Percentiles rank a stretch among this genome's conserved stretches.
Evolutionary conservation across 441 rosid species (phyloP).

Genomic region (Oxalis stricta): DNA sequence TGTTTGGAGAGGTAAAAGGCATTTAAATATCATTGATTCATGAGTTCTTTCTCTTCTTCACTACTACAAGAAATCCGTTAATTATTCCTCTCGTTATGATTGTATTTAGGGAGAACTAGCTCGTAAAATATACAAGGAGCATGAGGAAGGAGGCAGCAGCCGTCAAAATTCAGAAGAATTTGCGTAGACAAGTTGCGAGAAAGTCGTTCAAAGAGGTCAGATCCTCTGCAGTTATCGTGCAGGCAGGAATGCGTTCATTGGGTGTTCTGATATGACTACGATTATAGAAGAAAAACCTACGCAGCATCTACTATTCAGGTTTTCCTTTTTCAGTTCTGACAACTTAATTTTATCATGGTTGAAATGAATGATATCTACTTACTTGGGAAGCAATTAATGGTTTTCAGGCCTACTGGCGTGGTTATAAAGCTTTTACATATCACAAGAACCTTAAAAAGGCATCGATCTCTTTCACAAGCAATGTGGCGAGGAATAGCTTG

Average conservation of each 20-base stretch:
- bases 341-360: slow-evolving; percentile 9
- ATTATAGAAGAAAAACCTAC: slow-evolving; percentile 19
- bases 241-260: slow-evolving; percentile 51
- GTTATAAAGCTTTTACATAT: slow-evolving; percentile 35
- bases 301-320: slow-evolving; percentile 68
- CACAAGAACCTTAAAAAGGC: slow-evolving; percentile 40
- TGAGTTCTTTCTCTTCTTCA: neutral
- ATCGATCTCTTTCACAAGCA: slow-evolving; percentile 30
- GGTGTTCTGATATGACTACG: slow-evolving; percentile 38
- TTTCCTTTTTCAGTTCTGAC: slow-evolving; percentile 1
- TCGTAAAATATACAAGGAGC: slow-evolving; percentile 20
- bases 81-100: slow-evolving; percentile 12
- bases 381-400: slow-evolving; percentile 4
- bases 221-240: slow-evolving; percentile 52
- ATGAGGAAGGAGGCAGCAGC: slow-evolving; percentile 57
- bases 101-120: slow-evolving; percentile 47
- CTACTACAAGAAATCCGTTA: too few relatives aligned
- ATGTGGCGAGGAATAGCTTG: slow-evolving; percentile 33
- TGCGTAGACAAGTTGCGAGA: slow-evolving; percentile 48
- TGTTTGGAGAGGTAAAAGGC: slow-evolving; percentile 63
- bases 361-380: slow-evolving; percentile 10
- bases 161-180: slow-evolving; percentile 60
- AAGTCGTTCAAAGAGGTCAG: slow-evolving; percentile 27
- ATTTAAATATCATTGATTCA: neutral
- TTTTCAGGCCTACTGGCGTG: slow-evolving; percentile 61